Evolutionary conservation across 1,139 yeast genomes (phyloP).

Genomic region (Yamadazyma spencermartinsiae): DNA sequence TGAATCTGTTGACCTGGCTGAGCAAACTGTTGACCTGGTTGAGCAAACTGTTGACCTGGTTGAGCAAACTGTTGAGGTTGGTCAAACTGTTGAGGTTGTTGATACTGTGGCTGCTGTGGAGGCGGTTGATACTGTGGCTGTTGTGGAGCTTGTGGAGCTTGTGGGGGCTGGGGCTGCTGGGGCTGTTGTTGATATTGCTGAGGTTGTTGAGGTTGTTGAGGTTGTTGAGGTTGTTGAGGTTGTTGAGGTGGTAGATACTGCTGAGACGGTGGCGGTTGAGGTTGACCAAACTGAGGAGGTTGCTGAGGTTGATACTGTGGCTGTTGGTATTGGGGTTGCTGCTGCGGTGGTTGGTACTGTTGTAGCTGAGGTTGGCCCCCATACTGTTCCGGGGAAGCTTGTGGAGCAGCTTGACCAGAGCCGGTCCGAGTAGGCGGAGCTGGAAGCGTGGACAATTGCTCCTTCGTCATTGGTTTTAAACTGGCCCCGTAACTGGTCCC

Average conservation of each 20-base stretch:
- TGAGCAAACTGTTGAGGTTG: slow-evolving; percentile 11
- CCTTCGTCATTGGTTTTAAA: no score
- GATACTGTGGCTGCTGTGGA: slow-evolving; percentile 11
- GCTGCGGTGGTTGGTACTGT: slow-evolving; percentile 5
- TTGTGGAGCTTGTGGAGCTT: slow-evolving; percentile 9
- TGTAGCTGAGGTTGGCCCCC: slow-evolving; percentile 8
- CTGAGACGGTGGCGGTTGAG: slow-evolving; percentile 3
- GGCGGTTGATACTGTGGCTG: slow-evolving; percentile 13
- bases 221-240: slow-evolving; percentile 11
- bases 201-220: slow-evolving; percentile 9
- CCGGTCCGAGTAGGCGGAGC: slow-evolving; percentile 41
- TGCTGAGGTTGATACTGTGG: slow-evolving; percentile 9
- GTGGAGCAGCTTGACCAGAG: background rate
- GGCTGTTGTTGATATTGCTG: slow-evolving; percentile 13
- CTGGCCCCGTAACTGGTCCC: slow-evolving; percentile 2
- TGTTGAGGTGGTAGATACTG: background rate
- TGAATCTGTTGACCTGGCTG: no score
- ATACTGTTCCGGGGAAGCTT: slow-evolving; percentile 3
- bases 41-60: no score
- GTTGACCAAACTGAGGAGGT: slow-evolving; percentile 8
- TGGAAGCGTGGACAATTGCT: slow-evolving; percentile 30
- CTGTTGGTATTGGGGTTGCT: slow-evolving; percentile 5
- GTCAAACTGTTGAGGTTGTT: slow-evolving; percentile 10
- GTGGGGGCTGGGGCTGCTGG: slow-evolving; percentile 11
- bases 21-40: no score